Conservation (phyloP, 768 basidiomycete species). For the Inosperma sp. region DNA sequence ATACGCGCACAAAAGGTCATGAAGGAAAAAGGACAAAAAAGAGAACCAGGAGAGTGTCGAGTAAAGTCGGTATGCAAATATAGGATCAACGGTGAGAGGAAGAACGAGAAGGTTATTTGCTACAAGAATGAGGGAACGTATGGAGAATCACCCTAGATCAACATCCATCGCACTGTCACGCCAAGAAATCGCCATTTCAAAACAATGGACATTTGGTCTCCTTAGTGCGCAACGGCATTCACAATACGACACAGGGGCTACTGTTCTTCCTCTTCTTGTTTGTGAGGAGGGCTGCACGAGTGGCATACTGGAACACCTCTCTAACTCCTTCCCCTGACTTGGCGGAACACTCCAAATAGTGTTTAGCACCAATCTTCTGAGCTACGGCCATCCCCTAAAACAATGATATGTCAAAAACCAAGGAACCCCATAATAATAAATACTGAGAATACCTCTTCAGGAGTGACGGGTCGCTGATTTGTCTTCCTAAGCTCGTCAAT, state of each 20-base stretch:
- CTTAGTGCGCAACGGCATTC: too few species aligned
- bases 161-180: too few species aligned
- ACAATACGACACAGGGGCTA: constrained; percentile 11
- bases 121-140: too few species aligned
- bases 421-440: constrained; percentile 7
- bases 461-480: constrained; percentile 89
- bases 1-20: background rate
- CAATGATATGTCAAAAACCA: background rate
- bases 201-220: too few species aligned
- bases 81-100: background rate
- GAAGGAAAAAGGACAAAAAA: background rate
- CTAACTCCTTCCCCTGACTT: constrained; percentile 95
- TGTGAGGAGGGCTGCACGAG: constrained; percentile 80
- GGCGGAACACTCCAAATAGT: constrained; percentile 97
- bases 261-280: constrained; percentile 45
- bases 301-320: constrained; percentile 98
- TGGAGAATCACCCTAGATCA: too few species aligned
- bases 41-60: background rate
- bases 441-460: constrained; percentile 67
- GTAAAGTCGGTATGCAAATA: background rate
- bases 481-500: constrained; percentile 94
- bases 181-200: too few species aligned
- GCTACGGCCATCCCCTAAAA: constrained; percentile 89
- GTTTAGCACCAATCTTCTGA: constrained; percentile 94
- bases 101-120: too few species aligned